A percentile compares a stretch with the other conserved stretches of the same genome.
These are phyloP conservation scores for Tilletia horrida DNA, from an alignment of 1,284 basidiomycete species.

Conservation along the genomic window DNA sequence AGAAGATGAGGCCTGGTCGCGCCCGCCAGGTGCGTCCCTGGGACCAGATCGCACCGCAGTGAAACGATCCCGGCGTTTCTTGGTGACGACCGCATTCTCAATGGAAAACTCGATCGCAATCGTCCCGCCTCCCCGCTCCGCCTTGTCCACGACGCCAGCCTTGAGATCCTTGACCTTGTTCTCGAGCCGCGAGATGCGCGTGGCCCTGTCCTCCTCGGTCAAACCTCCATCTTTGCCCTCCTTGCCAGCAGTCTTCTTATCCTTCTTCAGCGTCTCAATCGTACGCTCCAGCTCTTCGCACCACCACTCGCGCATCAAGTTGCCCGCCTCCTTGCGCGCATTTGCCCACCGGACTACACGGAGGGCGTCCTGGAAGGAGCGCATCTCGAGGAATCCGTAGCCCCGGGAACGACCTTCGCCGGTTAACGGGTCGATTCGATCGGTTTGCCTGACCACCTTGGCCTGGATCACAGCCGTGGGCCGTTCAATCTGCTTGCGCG, in stretches of 20 bases:
- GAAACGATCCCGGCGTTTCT: conserved; percentile 36
- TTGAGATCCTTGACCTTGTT: conserved; percentile 35
- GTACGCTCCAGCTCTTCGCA: conserved; percentile 40
- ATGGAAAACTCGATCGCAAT: conserved; percentile 52
- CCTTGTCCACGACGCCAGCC: conserved; percentile 30
- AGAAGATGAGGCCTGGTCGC: neutral
- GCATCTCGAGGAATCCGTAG: conserved; percentile 93
- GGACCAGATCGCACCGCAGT: neutral
- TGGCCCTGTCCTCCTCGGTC: conserved; percentile 26
- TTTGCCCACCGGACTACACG: conserved; percentile 91
- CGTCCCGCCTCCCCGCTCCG: conserved; percentile 42
- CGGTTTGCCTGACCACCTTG: conserved; percentile 82
- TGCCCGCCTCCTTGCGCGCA: conserved; percentile 63
- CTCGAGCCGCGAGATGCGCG: conserved; percentile 38
- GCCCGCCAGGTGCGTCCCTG: neutral
- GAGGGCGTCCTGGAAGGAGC: conserved; percentile 79
- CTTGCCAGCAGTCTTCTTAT: conserved; percentile 26
- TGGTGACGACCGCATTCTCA: conserved; percentile 48
- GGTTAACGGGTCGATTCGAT: conserved; percentile 80
- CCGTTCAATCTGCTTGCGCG: conserved; percentile 59
- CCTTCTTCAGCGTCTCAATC: conserved; percentile 31
- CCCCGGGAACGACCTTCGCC: conserved; percentile 83
- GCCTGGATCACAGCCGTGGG: conserved; percentile 69
- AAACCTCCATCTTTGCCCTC: conserved; percentile 19
- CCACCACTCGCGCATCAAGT: conserved; percentile 44